These are phyloP conservation scores for Silene vulgaris DNA, from an alignment of 179 eudicot species.

Conservation along the genomic window DNA sequence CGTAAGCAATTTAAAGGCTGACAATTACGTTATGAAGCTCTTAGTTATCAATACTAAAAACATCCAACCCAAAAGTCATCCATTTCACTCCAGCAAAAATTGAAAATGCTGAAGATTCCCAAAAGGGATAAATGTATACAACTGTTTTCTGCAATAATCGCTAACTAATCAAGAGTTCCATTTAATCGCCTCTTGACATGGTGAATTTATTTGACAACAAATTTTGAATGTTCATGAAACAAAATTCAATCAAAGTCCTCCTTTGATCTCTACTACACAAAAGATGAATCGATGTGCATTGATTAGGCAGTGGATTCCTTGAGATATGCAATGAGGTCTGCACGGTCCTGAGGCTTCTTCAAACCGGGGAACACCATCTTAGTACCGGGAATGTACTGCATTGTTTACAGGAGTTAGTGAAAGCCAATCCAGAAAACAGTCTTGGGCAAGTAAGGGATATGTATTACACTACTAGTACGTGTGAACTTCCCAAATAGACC, in stretches of 20 bases:
- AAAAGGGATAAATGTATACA: background rate
- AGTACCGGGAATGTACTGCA: constrained; percentile 88
- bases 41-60: background rate
- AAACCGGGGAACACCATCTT: constrained; percentile 89
- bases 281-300: background rate
- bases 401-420: constrained; percentile 7
- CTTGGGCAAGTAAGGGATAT: background rate
- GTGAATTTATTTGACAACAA: constrained; percentile 25
- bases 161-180: constrained; percentile 10
- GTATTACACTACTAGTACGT: too few relatives aligned
- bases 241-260: constrained; percentile 24
- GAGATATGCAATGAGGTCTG: constrained; percentile 78
- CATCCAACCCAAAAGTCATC: background rate
- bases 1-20: too few relatives aligned
- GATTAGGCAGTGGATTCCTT: constrained; percentile 50
- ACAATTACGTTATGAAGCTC: background rate
- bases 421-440: too few relatives aligned
- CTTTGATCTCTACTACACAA: constrained; percentile 23
- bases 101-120: background rate
- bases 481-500: too few relatives aligned
- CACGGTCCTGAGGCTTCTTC: constrained; percentile 85
- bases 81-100: constrained; percentile 1
- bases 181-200: background rate
- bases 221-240: constrained; percentile 15
- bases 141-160: constrained; percentile 8